Conservation (phyloP, 352 stramenopile species). For the Globisporangium orthogonon region DNA sequence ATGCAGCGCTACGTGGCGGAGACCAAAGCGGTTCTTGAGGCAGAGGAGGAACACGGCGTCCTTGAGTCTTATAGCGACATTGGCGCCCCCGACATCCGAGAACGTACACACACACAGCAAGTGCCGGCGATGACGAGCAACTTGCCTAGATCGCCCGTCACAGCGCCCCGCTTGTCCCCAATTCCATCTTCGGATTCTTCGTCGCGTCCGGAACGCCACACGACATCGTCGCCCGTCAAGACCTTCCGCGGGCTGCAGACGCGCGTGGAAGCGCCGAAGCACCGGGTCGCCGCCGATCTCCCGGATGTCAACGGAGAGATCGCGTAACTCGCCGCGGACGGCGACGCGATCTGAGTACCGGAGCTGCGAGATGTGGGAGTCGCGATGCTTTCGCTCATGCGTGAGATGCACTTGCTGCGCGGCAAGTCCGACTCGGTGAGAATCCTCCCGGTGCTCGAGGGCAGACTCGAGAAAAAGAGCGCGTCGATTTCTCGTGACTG, state of each 20-base stretch:
- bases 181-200: no score
- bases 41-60: neutral
- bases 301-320: constrained; percentile 34
- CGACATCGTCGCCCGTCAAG: constrained; percentile 18
- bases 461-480: constrained; percentile 72
- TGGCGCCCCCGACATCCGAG: neutral
- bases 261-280: constrained; percentile 49
- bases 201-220: neutral
- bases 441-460: constrained; percentile 49
- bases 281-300: constrained; percentile 29
- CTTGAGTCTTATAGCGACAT: no score
- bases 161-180: neutral
- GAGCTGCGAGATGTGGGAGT: constrained; percentile 40
- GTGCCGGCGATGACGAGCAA: neutral
- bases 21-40: neutral
- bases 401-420: constrained; percentile 44
- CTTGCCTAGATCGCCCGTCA: no score
- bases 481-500: constrained; percentile 69
- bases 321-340: constrained; percentile 27
- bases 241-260: constrained; percentile 41
- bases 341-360: constrained; percentile 23
- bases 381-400: constrained; percentile 49
- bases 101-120: neutral
- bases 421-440: constrained; percentile 22
- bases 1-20: constrained; percentile 16